phyloP scores from a whole-genome alignment of 345 rosid genomes.

The Nephelium lappaceum region DNA sequence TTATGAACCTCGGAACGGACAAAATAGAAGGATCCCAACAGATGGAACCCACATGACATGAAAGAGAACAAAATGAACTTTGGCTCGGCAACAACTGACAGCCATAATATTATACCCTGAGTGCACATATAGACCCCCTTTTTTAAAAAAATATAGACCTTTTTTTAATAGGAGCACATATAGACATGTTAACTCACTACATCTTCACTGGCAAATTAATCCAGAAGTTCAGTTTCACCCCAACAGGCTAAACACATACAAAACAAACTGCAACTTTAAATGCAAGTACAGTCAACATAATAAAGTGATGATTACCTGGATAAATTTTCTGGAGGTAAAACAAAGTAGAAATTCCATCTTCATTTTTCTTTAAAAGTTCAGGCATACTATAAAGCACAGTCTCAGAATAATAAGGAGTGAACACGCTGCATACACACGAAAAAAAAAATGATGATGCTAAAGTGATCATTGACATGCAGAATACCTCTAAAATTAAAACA shows the following conservation, averaged over 20 bases:
- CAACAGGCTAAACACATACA: background rate
- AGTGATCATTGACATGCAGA: conserved; percentile 18
- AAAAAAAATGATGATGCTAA: conserved; percentile 26
- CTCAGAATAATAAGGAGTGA: conserved; percentile 98
- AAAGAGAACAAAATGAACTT: background rate
- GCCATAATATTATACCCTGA: background rate
- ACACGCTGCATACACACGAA: conserved; percentile 63
- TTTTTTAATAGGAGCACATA: background rate
- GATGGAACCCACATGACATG: background rate
- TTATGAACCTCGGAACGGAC: background rate
- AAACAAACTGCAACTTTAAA: conserved; percentile 6
- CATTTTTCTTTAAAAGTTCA: conserved; percentile 85
- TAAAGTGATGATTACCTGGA: conserved; percentile 63
- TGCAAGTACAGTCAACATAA: background rate
- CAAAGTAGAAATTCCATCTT: conserved; percentile 94
- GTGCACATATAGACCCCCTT: too few relatives aligned
- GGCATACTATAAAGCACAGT: conserved; percentile 88
- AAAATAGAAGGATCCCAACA: background rate
- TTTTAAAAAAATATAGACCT: too few relatives aligned
- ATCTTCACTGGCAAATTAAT: background rate
- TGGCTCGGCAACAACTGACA: background rate
- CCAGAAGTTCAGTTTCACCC: background rate
- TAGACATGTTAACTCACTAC: background rate
- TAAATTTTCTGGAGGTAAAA: conserved; percentile 99
- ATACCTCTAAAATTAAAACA: conserved; percentile 15